Base-by-base conservation (phyloP, 176 grass and related monocot genomes). In the Aegilops speltoides region DNA sequence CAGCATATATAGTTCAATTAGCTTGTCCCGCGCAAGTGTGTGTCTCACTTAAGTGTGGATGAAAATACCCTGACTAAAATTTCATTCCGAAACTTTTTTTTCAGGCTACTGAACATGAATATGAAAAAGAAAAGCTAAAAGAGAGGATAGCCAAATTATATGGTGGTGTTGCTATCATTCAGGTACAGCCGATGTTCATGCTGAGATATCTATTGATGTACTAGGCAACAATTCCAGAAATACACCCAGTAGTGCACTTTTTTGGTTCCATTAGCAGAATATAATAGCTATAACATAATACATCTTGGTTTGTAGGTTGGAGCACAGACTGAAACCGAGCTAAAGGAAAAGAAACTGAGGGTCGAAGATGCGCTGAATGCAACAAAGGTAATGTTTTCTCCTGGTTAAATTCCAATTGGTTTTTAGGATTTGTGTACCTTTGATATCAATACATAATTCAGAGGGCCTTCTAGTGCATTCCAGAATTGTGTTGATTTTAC, bases 281-380 rank as follows among this genome's bases (percentile, higher is more conserved):
- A 81, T 31, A 81, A 67, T 3, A 63, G 20, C 25, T 75, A 26
- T 8, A 17, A 37, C 60, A 76, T 76, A 23, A 14, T 34, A 33
- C 54, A 67, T 76, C 9, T 82, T 73, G 23, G 16, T 88, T 80
- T 76, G 19, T 83, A 97, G 95, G 95, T 97, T 76, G 95, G 95
- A 85, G 93, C 95, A 78, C 93, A 95, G 89, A 97, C 95, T 26
- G 95, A 97, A 76, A 97, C 95, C 34, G 93, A 95, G 38, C 57
- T 97, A 16, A 97, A 92, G 80, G 92, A 97, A 87, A 97, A 97
- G 82, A 97, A 97, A 85, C 82, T 97, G 89, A 95, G 95, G 89
- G 95, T 97, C 73, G 95, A 97, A 88, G 95, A 97, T 88, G 95
- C 95, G 50, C 88, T 97, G 34, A 97, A 97, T 75, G 95, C 95